phyloP scores from a whole-genome alignment of 148 eudicot genomes.

The Amaranthus hypochondriacus region DNA sequence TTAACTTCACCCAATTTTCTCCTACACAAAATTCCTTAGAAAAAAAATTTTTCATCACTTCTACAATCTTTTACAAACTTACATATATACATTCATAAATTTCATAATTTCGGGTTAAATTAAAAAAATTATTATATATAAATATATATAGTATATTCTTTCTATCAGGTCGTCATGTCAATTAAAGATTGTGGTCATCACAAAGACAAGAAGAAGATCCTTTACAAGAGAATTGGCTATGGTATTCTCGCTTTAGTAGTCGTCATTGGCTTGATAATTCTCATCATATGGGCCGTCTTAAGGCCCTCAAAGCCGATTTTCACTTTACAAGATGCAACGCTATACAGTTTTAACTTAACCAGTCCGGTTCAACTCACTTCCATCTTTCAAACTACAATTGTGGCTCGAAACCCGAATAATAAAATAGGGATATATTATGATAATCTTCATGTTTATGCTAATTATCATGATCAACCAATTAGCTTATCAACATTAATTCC shows the following conservation, averaged over 20 bases:
- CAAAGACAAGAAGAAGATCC: slow-evolving; percentile 30
- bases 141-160: too few relatives aligned
- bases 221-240: slow-evolving; percentile 14
- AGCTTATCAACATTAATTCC: slow-evolving; percentile 51
- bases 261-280: slow-evolving; percentile 33
- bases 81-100: too few relatives aligned
- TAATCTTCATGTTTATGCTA: slow-evolving; percentile 38
- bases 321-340: slow-evolving; percentile 64
- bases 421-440: slow-evolving; percentile 47
- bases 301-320: slow-evolving; percentile 53
- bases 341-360: slow-evolving; percentile 53
- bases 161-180: slow-evolving; percentile 22
- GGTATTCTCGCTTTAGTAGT: slow-evolving; percentile 29
- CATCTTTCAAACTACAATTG: slow-evolving; percentile 50
- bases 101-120: neutral
- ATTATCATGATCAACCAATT: slow-evolving; percentile 58
- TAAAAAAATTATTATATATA: neutral
- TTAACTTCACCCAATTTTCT: slow-evolving; percentile 1
- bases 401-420: slow-evolving; percentile 35
- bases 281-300: slow-evolving; percentile 51
- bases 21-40: neutral
- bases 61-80: too few relatives aligned
- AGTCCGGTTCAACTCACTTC: slow-evolving; percentile 43
- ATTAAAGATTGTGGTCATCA: slow-evolving; percentile 56
- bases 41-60: neutral